phyloP scores from a whole-genome alignment of 441 rosid species.

The Populus hybrid region DNA sequence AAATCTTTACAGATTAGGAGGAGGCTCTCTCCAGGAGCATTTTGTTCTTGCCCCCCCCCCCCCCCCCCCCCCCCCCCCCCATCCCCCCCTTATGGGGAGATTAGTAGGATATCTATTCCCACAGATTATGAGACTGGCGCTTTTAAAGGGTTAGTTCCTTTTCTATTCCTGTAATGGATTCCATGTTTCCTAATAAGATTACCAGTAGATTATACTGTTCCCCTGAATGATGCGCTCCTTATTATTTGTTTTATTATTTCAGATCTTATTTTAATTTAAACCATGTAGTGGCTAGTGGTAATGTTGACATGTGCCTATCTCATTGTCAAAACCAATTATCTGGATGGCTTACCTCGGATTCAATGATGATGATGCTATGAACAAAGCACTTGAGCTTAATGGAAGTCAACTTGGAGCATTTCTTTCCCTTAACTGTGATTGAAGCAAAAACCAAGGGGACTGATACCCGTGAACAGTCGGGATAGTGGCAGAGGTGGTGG shows the following conservation, averaged over 20 bases:
- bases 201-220: not conserved
- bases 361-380: slow-evolving; percentile 29
- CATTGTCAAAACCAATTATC: slow-evolving; percentile 2
- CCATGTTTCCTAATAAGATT: not conserved
- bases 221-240: not conserved
- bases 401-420: slow-evolving; percentile 52
- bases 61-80: too few species aligned
- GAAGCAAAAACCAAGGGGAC: slow-evolving; percentile 67
- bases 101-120: slow-evolving; percentile 56
- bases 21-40: slow-evolving; percentile 44
- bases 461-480: slow-evolving; percentile 27
- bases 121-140: slow-evolving; percentile 56
- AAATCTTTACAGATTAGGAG: slow-evolving; percentile 42
- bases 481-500: slow-evolving; percentile 35
- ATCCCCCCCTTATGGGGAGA: too few species aligned
- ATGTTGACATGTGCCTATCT: not conserved
- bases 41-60: slow-evolving; percentile 66
- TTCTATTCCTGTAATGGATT: not conserved
- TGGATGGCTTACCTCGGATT: slow-evolving; percentile 75
- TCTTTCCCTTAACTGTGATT: slow-evolving; percentile 46
- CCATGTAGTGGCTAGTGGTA: not conserved
- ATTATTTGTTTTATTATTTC: not conserved
- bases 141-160: slow-evolving; percentile 56
- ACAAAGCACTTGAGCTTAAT: slow-evolving; percentile 56
- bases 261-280: not conserved